These are phyloP conservation scores for Hyaloscypha hepaticicola DNA, from an alignment of 495 filamentous ascomycete species.

Conservation along the genomic window DNA sequence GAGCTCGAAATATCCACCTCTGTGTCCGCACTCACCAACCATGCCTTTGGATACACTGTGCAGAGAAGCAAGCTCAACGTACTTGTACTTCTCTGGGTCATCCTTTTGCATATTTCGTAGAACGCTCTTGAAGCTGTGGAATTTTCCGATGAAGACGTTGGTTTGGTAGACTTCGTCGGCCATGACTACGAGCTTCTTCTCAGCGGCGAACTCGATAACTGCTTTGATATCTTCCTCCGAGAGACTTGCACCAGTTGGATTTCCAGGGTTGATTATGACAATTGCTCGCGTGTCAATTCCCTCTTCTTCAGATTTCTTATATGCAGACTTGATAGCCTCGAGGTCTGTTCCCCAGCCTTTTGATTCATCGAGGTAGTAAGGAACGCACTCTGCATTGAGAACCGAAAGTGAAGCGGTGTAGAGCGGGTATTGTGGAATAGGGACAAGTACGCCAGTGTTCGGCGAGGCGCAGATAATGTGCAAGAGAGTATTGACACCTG, in stretches of 20 bases:
- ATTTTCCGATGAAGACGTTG: slow-evolving; percentile 91
- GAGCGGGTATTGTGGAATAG: slow-evolving; percentile 96
- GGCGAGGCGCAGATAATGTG: slow-evolving; percentile 80
- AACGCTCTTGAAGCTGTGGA: slow-evolving; percentile 90
- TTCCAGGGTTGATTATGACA: slow-evolving; percentile 97
- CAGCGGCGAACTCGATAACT: slow-evolving; percentile 79
- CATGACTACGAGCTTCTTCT: slow-evolving; percentile 83
- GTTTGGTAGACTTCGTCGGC: slow-evolving; percentile 99
- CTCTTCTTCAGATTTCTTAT: slow-evolving; percentile 66
- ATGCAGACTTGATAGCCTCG: slow-evolving; percentile 64
- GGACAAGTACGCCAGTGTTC: slow-evolving; percentile 84
- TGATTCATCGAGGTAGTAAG: slow-evolving; percentile 87
- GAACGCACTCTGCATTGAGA: slow-evolving; percentile 82
- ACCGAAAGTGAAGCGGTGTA: slow-evolving; percentile 92
- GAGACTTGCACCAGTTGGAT: slow-evolving; percentile 90
- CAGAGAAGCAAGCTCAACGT: slow-evolving; percentile 82
- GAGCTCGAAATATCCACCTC: slow-evolving; percentile 95
- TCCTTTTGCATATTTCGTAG: slow-evolving; percentile 81
- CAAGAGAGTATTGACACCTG: slow-evolving; percentile 89
- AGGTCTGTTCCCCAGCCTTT: slow-evolving; percentile 86
- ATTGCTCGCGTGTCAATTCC: slow-evolving; percentile 88
- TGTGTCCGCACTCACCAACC: slow-evolving; percentile 97
- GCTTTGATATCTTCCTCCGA: slow-evolving; percentile 71
- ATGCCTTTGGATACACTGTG: slow-evolving; percentile 93
- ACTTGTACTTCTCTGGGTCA: slow-evolving; percentile 69